Evolutionary conservation across 108 stramenopile species (phyloP).

Genomic region (Cylindrotheca fusiformis): DNA sequence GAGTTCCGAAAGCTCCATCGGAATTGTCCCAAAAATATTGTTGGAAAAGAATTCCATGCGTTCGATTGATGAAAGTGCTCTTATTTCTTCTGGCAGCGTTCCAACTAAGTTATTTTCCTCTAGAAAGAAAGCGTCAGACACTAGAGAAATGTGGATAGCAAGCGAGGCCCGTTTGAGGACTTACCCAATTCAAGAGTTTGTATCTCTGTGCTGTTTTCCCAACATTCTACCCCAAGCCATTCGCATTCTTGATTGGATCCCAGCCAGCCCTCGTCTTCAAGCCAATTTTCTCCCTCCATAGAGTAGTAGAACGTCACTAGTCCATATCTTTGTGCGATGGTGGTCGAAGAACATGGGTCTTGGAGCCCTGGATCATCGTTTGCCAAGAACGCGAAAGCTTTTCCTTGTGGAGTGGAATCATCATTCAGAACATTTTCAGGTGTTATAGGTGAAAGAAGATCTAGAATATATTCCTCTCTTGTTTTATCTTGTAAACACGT

Average conservation of each 20-base stretch:
- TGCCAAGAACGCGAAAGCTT: slow-evolving; percentile 33
- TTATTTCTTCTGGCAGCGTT: slow-evolving; percentile 27
- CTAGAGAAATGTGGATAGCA: not conserved
- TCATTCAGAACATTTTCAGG: slow-evolving; percentile 18
- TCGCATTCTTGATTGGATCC: slow-evolving; percentile 55
- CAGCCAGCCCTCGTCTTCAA: slow-evolving; percentile 40
- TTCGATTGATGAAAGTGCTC: slow-evolving; percentile 15
- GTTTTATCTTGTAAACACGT: slow-evolving; percentile 24
- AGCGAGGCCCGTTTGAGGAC: slow-evolving; percentile 5
- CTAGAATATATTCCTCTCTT: slow-evolving; percentile 21
- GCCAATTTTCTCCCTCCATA: slow-evolving; percentile 36
- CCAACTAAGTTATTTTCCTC: slow-evolving; percentile 34
- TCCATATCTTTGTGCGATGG: slow-evolving; percentile 47
- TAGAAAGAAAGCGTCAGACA: slow-evolving; percentile 6
- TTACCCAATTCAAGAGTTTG: slow-evolving; percentile 25
- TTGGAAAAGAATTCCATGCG: slow-evolving; percentile 28
- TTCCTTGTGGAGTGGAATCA: slow-evolving; percentile 36
- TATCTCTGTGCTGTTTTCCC: slow-evolving; percentile 2
- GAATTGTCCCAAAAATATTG: slow-evolving; percentile 32
- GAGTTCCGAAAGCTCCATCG: slow-evolving; percentile 14
- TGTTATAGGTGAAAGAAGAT: slow-evolving; percentile 12
- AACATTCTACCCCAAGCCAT: slow-evolving; percentile 59
- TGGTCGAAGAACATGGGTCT: slow-evolving; percentile 30
- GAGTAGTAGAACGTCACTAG: slow-evolving; percentile 59
- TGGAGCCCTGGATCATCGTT: slow-evolving; percentile 20